Percentiles rank a stretch among this genome's conserved stretches.
Conservation (phyloP, 2,329 filamentous ascomycete genomes). For the Ramularia endophylla region DNA sequence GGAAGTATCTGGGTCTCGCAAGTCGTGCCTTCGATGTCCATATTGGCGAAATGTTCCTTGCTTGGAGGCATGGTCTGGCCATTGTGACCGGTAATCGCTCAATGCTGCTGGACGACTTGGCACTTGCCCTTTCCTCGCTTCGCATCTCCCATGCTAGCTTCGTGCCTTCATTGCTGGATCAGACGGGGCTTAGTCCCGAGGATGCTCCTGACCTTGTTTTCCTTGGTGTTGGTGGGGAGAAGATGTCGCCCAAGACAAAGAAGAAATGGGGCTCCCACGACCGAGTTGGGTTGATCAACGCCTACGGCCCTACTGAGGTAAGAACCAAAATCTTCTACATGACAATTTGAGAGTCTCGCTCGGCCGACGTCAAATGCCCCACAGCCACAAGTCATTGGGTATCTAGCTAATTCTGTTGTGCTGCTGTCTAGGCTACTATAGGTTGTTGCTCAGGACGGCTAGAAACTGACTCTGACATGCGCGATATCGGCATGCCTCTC, state of each 20-base stretch:
- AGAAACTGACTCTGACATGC: conserved; percentile 9
- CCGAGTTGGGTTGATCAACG: conserved; percentile 14
- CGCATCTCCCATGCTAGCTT: conserved; percentile 12
- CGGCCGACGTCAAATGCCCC: too few relatives aligned
- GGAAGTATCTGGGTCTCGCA: conserved; percentile 11
- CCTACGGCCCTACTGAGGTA: conserved; percentile 17
- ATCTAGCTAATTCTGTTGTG: conserved; percentile 1
- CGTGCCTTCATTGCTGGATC: conserved; percentile 13
- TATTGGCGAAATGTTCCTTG: conserved; percentile 12
- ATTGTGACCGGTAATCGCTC: conserved; percentile 9
- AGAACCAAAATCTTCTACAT: too few relatives aligned
- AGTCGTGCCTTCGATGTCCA: conserved; percentile 15
- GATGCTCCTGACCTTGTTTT: conserved; percentile 12
- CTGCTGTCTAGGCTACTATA: conserved; percentile 1
- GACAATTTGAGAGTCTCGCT: too few relatives aligned
- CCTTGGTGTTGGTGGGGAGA: conserved; percentile 16
- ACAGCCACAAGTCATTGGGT: too few relatives aligned
- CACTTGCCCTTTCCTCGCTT: conserved; percentile 5
- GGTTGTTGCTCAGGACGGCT: conserved; percentile 5
- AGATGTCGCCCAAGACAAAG: conserved; percentile 16
- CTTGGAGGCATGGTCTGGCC: conserved; percentile 9
- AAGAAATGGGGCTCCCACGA: conserved; percentile 14
- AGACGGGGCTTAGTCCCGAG: conserved; percentile 10
- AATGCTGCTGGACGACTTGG: conserved; percentile 13
- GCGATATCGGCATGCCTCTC: conserved; percentile 10